Conservation (phyloP, 2,329 filamentous ascomycete genomes). For the Xylariaceae sp. region DNA sequence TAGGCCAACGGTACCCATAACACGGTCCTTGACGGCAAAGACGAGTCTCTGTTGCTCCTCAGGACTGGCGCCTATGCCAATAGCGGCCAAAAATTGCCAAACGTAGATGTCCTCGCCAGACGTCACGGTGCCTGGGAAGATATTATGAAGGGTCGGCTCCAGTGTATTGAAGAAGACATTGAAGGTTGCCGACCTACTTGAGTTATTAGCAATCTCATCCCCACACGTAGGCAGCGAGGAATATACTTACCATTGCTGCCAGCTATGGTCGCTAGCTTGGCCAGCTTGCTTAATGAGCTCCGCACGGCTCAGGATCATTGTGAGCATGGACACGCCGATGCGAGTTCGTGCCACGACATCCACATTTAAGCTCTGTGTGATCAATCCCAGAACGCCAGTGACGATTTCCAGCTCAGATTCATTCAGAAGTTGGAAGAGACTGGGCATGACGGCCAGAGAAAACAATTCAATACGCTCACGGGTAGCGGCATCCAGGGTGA, state of each 20-base stretch:
- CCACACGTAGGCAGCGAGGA: neutral
- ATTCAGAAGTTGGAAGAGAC: conserved; percentile 82
- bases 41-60: conserved; percentile 95
- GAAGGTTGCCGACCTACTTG: conserved; percentile 71
- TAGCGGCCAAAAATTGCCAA: conserved; percentile 94
- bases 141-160: conserved; percentile 74
- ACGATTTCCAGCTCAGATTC: conserved; percentile 90
- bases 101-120: conserved; percentile 92
- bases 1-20: conserved; percentile 88
- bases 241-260: conserved; percentile 68
- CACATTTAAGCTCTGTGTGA: conserved; percentile 77
- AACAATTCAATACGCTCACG: conserved; percentile 94
- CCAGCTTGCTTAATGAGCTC: conserved; percentile 86
- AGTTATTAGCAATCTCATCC: conserved; percentile 7
- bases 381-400: conserved; percentile 79
- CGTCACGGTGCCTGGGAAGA: conserved; percentile 90
- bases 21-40: conserved; percentile 92
- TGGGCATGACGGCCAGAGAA: conserved; percentile 80
- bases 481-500: conserved; percentile 65
- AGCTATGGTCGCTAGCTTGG: conserved; percentile 64
- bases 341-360: conserved; percentile 80
- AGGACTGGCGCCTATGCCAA: conserved; percentile 87
- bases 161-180: conserved; percentile 81
- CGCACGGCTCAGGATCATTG: conserved; percentile 88
- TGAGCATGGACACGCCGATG: conserved; percentile 84